Evolutionary conservation across 257 asterid genomes (phyloP).

Genomic region (Lycium ferocissimum): DNA sequence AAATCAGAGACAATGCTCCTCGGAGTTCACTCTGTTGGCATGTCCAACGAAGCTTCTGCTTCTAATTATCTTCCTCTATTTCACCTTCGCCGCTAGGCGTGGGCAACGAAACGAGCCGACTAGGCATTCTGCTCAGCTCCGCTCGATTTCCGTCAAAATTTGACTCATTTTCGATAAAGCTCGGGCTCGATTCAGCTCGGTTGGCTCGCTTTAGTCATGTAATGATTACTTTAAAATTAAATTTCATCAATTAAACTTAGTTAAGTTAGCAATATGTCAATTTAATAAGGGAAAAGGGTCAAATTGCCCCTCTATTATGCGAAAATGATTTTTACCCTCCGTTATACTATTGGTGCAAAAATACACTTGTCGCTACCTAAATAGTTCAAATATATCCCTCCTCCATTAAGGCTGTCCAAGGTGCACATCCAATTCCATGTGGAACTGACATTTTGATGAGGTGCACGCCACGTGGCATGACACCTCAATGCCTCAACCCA

Average conservation of each 20-base stretch:
- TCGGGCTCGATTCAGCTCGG: not conserved
- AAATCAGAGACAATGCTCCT: not conserved
- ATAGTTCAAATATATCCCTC: no score
- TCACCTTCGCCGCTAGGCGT: slow-evolving; percentile 19
- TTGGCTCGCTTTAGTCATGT: not conserved
- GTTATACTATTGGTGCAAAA: no score
- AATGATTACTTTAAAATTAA: not conserved
- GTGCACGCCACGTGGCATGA: no score
- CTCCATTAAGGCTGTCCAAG: no score
- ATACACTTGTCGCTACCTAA: no score
- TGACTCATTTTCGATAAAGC: not conserved
- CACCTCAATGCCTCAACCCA: no score
- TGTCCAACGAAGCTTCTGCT: slow-evolving; percentile 31
- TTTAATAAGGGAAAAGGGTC: not conserved
- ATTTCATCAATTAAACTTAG: not conserved
- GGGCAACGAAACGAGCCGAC: not conserved
- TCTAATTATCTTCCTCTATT: slow-evolving; percentile 21
- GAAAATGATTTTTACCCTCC: no score
- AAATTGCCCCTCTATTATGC: no score
- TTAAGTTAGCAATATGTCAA: not conserved
- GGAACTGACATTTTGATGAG: no score
- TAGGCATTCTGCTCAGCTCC: not conserved
- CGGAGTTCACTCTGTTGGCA: not conserved
- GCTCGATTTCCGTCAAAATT: not conserved
- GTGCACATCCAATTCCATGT: no score